Evolutionary conservation across 1,139 yeast species (phyloP).

Genomic region (Sugiyamaella japonica): DNA sequence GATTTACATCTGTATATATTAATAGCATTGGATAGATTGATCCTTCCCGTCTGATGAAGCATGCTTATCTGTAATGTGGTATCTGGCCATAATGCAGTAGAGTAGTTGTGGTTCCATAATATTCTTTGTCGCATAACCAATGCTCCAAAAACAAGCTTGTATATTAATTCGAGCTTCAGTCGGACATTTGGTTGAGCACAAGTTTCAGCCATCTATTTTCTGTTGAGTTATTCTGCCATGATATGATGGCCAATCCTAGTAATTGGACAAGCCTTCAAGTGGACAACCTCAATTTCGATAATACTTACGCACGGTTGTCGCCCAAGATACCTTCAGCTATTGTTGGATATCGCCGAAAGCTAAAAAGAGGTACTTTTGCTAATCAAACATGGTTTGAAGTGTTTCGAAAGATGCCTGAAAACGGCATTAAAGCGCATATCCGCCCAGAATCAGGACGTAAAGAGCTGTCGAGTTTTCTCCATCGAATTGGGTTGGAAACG

Average conservation of each 20-base stretch:
- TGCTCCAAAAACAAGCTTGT: neutral
- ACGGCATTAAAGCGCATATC: constrained; percentile 1
- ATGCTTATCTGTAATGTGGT: neutral
- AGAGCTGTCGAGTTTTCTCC: constrained; percentile 7
- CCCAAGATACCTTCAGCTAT: constrained; percentile 5
- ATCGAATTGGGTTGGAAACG: neutral
- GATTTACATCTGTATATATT: constrained; percentile 3
- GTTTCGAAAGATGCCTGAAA: neutral
- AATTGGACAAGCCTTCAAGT: constrained; percentile 2
- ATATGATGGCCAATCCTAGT: neutral
- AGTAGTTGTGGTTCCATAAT: neutral
- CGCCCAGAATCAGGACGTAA: neutral
- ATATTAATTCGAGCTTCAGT: constrained; percentile 1
- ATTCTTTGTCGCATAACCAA: neutral
- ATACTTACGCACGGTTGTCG: neutral
- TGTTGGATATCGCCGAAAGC: constrained; percentile 1
- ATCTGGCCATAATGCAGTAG: no score
- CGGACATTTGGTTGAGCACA: neutral
- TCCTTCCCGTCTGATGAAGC: no score
- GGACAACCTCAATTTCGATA: neutral
- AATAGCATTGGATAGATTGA: neutral
- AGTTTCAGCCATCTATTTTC: neutral
- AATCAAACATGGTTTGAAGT: constrained; percentile 9
- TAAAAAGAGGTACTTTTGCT: constrained; percentile 2
- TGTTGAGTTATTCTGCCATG: neutral